These are phyloP conservation scores for Cladobotryum mycophilum DNA, from an alignment of 2,329 filamentous ascomycete genomes.

Conservation along the genomic window DNA sequence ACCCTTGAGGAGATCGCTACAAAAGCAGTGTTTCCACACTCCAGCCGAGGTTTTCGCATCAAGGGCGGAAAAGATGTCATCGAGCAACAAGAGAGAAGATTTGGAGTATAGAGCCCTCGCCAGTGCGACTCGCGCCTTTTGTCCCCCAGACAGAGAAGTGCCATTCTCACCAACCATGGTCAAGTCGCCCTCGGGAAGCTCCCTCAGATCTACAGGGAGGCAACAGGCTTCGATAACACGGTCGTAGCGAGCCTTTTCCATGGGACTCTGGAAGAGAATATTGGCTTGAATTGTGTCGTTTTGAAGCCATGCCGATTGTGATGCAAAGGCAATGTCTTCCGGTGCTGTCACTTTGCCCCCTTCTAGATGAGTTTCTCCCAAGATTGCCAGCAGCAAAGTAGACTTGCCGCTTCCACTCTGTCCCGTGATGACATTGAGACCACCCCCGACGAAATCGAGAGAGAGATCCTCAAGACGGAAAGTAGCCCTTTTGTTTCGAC, in stretches of 20 bases:
- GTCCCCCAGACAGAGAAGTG: constrained; percentile 49
- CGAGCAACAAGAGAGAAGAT: constrained; percentile 47
- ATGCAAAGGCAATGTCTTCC: constrained; percentile 49
- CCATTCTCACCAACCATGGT: constrained; percentile 51
- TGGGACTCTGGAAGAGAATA: constrained; percentile 46
- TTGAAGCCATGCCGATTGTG: constrained; percentile 52
- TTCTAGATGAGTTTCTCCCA: constrained; percentile 49
- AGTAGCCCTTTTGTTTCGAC: constrained; percentile 42
- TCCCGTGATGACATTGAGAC: constrained; percentile 49
- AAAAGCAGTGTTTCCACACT: constrained; percentile 54
- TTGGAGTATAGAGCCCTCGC: constrained; percentile 53
- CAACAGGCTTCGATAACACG: constrained; percentile 51
- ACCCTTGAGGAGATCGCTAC: constrained; percentile 45
- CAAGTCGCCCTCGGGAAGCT: constrained; percentile 44
- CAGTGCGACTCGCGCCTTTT: constrained; percentile 50
- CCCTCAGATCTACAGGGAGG: constrained; percentile 42
- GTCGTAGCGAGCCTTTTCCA: constrained; percentile 48
- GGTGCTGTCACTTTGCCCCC: constrained; percentile 42
- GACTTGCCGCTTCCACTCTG: constrained; percentile 53
- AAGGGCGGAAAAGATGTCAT: constrained; percentile 54
- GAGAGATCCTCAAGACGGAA: constrained; percentile 44
- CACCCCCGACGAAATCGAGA: constrained; percentile 46
- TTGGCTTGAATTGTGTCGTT: constrained; percentile 51
- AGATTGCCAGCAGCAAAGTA: constrained; percentile 46
- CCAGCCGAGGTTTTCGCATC: constrained; percentile 52